phyloP scores from a whole-genome alignment of 257 asterid genomes.

The Misopates orontium region DNA sequence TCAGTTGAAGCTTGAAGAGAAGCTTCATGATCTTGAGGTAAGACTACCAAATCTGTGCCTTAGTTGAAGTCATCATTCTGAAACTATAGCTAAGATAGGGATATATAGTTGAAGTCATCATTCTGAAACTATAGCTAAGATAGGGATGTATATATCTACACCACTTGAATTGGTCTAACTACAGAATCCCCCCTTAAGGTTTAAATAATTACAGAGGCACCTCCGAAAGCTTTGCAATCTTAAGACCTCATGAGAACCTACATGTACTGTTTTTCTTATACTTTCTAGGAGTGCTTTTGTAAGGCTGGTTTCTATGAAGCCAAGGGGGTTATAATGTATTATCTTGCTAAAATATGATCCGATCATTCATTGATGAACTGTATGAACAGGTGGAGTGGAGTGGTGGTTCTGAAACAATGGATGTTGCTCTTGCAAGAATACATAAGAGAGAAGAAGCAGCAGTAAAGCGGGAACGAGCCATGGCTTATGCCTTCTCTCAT shows the following conservation, averaged over 20 bases:
- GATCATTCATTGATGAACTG: slow-evolving; percentile 13
- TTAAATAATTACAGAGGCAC: too few relatives aligned
- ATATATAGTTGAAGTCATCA: too few relatives aligned
- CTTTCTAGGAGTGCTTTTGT: too few relatives aligned
- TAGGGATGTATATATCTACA: too few relatives aligned
- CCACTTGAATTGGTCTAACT: too few relatives aligned
- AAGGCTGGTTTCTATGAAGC: too few relatives aligned
- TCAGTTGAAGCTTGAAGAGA: slow-evolving; percentile 83
- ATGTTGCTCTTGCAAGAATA: slow-evolving; percentile 72
- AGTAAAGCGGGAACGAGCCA: slow-evolving; percentile 78
- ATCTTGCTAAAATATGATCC: slow-evolving; percentile 4
- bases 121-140: not conserved
- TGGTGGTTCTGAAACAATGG: slow-evolving; percentile 71
- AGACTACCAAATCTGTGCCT: not conserved
- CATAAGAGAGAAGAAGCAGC: slow-evolving; percentile 95
- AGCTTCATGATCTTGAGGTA: slow-evolving; percentile 90
- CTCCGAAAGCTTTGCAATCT: too few relatives aligned
- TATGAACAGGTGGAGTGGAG: slow-evolving; percentile 84
- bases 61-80: too few relatives aligned
- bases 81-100: not conserved
- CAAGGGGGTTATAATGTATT: too few relatives aligned
- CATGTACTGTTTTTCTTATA: too few relatives aligned
- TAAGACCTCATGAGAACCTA: too few relatives aligned
- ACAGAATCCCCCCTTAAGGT: too few relatives aligned
- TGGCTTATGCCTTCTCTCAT: slow-evolving; percentile 94